Conservation (phyloP, 2,329 filamentous ascomycete genomes). For the Pyricularia sp. region DNA sequence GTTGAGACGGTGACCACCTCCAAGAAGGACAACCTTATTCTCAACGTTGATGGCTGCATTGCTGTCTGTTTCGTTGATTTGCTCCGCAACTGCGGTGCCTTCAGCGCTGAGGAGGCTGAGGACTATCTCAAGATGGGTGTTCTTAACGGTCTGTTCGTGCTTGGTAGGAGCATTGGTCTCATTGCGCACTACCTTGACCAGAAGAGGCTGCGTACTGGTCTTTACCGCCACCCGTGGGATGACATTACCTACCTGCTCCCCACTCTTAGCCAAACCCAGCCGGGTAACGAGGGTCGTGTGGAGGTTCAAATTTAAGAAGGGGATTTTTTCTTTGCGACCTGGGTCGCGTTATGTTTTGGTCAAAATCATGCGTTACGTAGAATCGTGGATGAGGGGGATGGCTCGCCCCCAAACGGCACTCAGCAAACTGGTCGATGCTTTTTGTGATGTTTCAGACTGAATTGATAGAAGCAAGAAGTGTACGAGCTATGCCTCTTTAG, state of each 20-base stretch:
- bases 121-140: constrained; percentile 99
- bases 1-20: constrained; percentile 97
- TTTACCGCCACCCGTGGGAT: constrained; percentile 99
- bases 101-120: constrained; percentile 91
- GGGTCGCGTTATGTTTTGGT: not conserved
- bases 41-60: constrained; percentile 97
- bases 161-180: constrained; percentile 93
- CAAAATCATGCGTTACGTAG: constrained; percentile 2
- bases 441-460: not conserved
- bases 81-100: constrained; percentile 94
- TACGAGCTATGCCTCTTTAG: constrained; percentile 1
- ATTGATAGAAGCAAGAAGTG: constrained; percentile 1
- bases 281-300: constrained; percentile 75
- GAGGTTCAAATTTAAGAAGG: constrained; percentile 66
- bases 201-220: constrained; percentile 95
- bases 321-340: not conserved
- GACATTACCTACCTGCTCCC: constrained; percentile 94
- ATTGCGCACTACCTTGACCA: constrained; percentile 99
- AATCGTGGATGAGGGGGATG: not conserved
- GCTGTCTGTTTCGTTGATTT: constrained; percentile 98
- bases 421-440: not conserved
- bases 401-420: not conserved
- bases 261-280: constrained; percentile 59
- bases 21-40: constrained; percentile 99
- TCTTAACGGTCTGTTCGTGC: constrained; percentile 97